Conservation (phyloP, 2,329 filamentous ascomycete species). For the Exophiala mesophila region DNA sequence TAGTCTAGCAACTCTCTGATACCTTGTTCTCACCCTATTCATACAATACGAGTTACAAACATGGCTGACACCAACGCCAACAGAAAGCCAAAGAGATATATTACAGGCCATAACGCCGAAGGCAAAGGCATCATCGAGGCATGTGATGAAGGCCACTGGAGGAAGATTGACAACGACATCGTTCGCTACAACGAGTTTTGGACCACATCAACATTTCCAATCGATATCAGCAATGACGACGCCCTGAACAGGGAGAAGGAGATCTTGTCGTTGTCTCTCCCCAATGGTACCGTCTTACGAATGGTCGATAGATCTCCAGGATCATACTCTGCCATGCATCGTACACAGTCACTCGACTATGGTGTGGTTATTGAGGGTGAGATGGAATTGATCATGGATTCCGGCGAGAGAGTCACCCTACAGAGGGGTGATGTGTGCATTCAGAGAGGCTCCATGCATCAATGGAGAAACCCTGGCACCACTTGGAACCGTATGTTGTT, state of each 20-base stretch:
- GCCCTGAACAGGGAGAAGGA: constrained; percentile 6
- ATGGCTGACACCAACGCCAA: constrained; percentile 6
- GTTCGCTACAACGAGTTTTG: constrained; percentile 13
- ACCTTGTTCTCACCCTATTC: too few relatives aligned
- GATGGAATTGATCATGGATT: constrained; percentile 48
- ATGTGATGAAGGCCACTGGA: constrained; percentile 8
- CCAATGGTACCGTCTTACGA: constrained; percentile 8
- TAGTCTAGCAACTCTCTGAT: too few relatives aligned
- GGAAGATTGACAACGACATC: constrained; percentile 14
- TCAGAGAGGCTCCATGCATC: constrained; percentile 43
- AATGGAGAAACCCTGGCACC: constrained; percentile 35
- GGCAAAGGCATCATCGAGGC: constrained; percentile 9
- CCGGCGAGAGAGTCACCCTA: constrained; percentile 44
- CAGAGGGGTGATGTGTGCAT: constrained; percentile 49
- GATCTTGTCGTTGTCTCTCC: constrained; percentile 6
- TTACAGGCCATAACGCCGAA: constrained; percentile 7
- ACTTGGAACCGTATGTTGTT: constrained; percentile 19
- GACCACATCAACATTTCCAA: constrained; percentile 9
- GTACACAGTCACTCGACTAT: constrained; percentile 51
- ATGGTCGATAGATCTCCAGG: constrained; percentile 44
- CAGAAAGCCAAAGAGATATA: constrained; percentile 3
- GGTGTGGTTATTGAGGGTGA: constrained; percentile 51
- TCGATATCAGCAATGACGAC: constrained; percentile 12
- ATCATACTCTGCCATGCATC: constrained; percentile 44
- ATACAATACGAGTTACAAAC: too few relatives aligned